Base-by-base conservation (phyloP, 768 basidiomycete species). In the Leccinum fibrillosum region DNA sequence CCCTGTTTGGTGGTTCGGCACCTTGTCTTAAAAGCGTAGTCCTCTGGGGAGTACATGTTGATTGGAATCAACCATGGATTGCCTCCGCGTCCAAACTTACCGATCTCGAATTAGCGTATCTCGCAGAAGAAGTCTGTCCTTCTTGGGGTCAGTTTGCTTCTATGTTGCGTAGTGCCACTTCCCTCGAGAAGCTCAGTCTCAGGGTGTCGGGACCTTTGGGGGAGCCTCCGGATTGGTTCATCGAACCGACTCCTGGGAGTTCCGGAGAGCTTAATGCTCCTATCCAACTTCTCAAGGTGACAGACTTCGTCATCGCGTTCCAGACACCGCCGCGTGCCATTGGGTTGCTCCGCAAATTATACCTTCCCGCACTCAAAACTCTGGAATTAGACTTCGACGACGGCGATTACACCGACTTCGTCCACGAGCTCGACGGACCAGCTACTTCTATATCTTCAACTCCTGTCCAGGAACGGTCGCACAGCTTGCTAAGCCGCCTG, bases 21-120 rank as follows among this genome's bases (percentile, higher is more conserved):
- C 89, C 89, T 1, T 77, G 74, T 8, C 73, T 91, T 13, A 72
- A 68, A 19, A 64, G 72, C 4, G 69, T 83, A 34, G 73, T 75
- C 10, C 74, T 91, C 26, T 88, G 85, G 84, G 88, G 87, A 39
- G 84, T 89, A 5, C 88, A 88, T 60, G 69, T 90, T 34, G 79
- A 85, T 56, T 91, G 89, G 89, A 74, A 78, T 30, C 73, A 76
- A 34, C 74, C 78, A 15, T 66, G 77, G 21, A 60, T 72, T 28
- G 30, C 56, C 5, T 62, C 66, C 4, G 66, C 68, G 2, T n/a
- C 59, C 28, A 63, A 59, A 8, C 72, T 90, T 28, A 66, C 62
- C 23, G 77, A 81, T 15, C 67, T 90, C 21, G 81, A 86, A 62
- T 74, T 90, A 44, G 80, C 83, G 0, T 89, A 80, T 72, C 88